Evolutionary conservation across 768 basidiomycete species (phyloP).

Genomic region (Hebeloma cylindrosporum): DNA sequence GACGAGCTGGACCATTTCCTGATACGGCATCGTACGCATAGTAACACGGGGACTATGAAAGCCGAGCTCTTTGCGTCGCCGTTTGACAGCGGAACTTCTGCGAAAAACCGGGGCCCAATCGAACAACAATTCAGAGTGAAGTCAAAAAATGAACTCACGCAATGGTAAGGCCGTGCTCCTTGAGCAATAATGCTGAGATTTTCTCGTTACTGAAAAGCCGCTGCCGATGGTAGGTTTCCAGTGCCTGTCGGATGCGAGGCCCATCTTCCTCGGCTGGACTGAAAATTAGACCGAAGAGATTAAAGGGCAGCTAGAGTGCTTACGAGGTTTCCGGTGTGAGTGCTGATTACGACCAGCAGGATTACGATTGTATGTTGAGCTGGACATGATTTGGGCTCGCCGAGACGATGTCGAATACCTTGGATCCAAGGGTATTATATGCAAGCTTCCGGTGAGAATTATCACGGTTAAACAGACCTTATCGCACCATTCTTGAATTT

Average conservation of each 20-base stretch:
- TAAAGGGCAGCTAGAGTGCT: constrained; percentile 1
- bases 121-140: not conserved
- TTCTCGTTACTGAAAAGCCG: constrained; percentile 16
- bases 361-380: too few relatives aligned
- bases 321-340: constrained; percentile 6
- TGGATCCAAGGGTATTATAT: too few relatives aligned
- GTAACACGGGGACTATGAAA: constrained; percentile 19
- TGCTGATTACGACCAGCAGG: constrained; percentile 22
- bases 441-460: too few relatives aligned
- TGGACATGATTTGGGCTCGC: too few relatives aligned
- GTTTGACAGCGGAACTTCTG: constrained; percentile 21
- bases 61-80: constrained; percentile 15
- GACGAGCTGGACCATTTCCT: constrained; percentile 21
- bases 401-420: too few relatives aligned
- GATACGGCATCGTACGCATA: constrained; percentile 14
- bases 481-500: too few relatives aligned
- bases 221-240: constrained; percentile 21
- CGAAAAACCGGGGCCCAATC: constrained; percentile 13
- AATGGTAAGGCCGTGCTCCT: constrained; percentile 21
- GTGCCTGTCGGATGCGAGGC: constrained; percentile 9
- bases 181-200: constrained; percentile 14
- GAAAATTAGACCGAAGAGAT: constrained; percentile 3
- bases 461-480: too few relatives aligned
- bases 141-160: constrained; percentile 14
- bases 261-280: constrained; percentile 17